Percentiles rank a stretch among this genome's conserved stretches.
Conservation (phyloP, 192 early-diverging fungal genomes). For the Entomortierella chlamydospora region DNA sequence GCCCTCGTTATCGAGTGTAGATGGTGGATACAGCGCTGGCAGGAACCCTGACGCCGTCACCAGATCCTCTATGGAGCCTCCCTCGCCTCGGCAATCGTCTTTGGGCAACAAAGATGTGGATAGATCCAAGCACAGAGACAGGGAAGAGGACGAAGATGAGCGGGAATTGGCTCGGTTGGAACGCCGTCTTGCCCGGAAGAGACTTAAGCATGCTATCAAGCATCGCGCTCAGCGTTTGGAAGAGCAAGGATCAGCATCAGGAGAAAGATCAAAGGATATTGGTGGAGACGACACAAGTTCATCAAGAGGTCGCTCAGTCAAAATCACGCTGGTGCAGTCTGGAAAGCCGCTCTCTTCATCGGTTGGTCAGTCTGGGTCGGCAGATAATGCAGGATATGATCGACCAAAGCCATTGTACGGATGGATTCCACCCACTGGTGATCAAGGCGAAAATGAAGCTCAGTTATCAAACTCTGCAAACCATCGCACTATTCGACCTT, state of each 20-base stretch:
- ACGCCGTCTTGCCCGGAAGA: constrained; percentile 41
- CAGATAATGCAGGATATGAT: background rate
- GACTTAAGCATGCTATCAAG: constrained; percentile 19
- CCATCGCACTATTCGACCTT: constrained; percentile 28
- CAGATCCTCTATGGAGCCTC: constrained; percentile 18
- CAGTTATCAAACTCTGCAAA: background rate
- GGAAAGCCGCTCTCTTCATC: constrained; percentile 15
- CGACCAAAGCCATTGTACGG: constrained; percentile 7
- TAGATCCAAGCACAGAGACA: constrained; percentile 7
- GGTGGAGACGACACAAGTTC: background rate
- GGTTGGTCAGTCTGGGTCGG: constrained; percentile 1
- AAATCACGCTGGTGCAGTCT: constrained; percentile 43
- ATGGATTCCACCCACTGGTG: background rate
- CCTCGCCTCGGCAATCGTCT: constrained; percentile 5
- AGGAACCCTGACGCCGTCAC: background rate
- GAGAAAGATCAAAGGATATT: constrained; percentile 4
- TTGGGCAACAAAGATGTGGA: background rate
- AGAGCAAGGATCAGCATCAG: constrained; percentile 10
- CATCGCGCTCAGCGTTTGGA: constrained; percentile 12
- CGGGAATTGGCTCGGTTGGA: constrained; percentile 25
- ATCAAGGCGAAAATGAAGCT: background rate
- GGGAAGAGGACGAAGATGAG: constrained; percentile 17
- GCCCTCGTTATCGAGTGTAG: constrained; percentile 2
- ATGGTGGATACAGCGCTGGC: background rate
- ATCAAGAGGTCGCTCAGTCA: constrained; percentile 17